These are phyloP conservation scores for Cryphonectria naterciae DNA, from an alignment of 2,329 filamentous ascomycete genomes.

Conservation along the genomic window DNA sequence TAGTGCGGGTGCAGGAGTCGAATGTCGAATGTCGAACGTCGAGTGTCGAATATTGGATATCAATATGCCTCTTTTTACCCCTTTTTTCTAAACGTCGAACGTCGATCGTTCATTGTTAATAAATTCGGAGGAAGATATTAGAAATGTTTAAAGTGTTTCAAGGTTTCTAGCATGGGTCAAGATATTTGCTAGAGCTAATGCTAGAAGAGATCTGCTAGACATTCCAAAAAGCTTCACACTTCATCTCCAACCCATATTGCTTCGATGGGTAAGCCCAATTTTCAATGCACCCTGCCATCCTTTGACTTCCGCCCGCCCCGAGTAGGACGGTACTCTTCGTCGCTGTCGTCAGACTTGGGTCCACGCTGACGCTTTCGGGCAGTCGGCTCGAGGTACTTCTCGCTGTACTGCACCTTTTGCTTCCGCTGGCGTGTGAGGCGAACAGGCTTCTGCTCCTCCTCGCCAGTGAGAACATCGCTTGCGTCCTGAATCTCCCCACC, in stretches of 20 bases:
- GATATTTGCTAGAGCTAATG: neutral
- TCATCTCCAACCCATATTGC: neutral
- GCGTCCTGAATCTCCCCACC: neutral
- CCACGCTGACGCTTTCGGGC: neutral
- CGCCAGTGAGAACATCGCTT: neutral
- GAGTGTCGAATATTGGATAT: too few relatives aligned
- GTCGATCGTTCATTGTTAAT: neutral
- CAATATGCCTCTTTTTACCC: too few relatives aligned
- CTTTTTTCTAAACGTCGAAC: neutral
- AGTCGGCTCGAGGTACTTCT: neutral
- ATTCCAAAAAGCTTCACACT: neutral
- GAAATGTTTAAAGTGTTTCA: neutral
- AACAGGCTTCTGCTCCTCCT: neutral
- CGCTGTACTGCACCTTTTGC: neutral
- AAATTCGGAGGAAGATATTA: neutral
- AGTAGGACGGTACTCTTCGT: conserved; percentile 9
- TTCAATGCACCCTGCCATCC: neutral
- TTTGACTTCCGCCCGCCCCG: conserved; percentile 10
- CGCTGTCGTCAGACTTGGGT: conserved; percentile 9
- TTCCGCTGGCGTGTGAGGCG: neutral
- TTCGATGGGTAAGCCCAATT: neutral
- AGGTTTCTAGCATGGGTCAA: neutral
- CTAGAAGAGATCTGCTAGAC: neutral
- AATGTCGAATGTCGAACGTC: too few relatives aligned
- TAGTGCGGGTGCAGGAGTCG: too few relatives aligned